Evolutionary conservation across 371 early-diverging fungal genomes (phyloP), one percentile per base, ranked within the genome.

Genomic region (Massospora cicadina): DNA sequence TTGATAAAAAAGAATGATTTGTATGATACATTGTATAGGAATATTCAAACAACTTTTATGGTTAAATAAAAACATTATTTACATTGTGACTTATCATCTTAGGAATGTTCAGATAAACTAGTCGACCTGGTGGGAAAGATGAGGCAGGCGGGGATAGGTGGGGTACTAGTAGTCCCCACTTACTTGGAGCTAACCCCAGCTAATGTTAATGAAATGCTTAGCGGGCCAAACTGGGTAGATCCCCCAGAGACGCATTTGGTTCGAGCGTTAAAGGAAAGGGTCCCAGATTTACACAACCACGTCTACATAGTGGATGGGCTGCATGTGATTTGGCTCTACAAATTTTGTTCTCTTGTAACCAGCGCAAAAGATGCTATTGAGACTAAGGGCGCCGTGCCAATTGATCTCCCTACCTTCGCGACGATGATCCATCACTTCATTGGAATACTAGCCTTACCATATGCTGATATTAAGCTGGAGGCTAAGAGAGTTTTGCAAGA

Each of bases 261-360:
- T 5, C 5, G 43, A 17, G 43, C 17, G 10, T 17, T 43, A 43
- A 43, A 43, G 43, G 43, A 17, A 43, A 43, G 17, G 43, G 10
- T 43, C 17, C 17, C 43, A 43, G 43, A 43, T 10, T 10, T 10
- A 17, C 12, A 57, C 12, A 27, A 57, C 23, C 10, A n/a, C 23
- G 58, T 10, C 12, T 57, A n/a, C 28, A 57, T 57, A 57, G 58
- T 25, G 26, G 58, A 57, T 57, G 58, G 58, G 25, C 25, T 57
- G 17, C 23, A 57, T 23, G 26, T 57, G 58, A 57, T 57, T 23
- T 57, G 58, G 58, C 28, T 57, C 13, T 25, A 12, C 23, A 57
- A n/a, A 57, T 57, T 57, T n/a, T 25, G 58, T 25, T 17, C 25
- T 23, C 26, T 23, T n/a, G 17, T 43, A 43, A 43, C 10, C 43